Percentiles rank a stretch among this genome's conserved stretches.
These are phyloP conservation scores for Pelargonium nanum DNA, from an alignment of 345 rosid species.

Conservation along the genomic window DNA sequence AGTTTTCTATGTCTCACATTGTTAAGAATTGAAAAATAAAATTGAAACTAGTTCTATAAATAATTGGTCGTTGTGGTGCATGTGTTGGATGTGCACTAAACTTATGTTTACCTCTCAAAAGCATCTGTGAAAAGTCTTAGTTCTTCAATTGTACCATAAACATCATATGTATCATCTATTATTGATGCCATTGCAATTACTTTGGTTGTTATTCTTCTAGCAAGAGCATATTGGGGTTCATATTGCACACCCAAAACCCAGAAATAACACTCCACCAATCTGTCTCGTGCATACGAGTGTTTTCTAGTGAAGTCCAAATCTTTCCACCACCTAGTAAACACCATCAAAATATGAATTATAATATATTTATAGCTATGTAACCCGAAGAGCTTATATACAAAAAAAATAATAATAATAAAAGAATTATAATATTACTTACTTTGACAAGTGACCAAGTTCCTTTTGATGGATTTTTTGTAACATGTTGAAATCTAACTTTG, in stretches of 20 bases:
- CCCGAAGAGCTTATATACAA: too few species aligned
- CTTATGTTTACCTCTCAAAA: constrained; percentile 25
- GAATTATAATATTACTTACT: too few species aligned
- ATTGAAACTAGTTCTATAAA: too few species aligned
- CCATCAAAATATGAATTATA: too few species aligned
- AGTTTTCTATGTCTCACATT: too few species aligned
- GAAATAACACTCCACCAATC: constrained; percentile 3
- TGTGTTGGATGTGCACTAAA: too few species aligned
- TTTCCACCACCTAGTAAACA: constrained; percentile 9
- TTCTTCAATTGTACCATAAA: constrained; percentile 24
- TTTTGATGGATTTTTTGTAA: constrained; percentile 7
- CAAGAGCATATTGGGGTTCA: constrained; percentile 11
- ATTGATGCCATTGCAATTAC: constrained; percentile 9
- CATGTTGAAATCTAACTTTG: constrained; percentile 20
- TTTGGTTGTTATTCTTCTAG: constrained; percentile 16
- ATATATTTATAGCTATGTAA: too few species aligned
- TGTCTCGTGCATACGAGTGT: background rate
- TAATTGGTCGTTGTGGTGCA: too few species aligned
- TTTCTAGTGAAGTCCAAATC: constrained; percentile 1
- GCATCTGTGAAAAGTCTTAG: constrained; percentile 16
- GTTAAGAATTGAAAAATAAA: too few species aligned
- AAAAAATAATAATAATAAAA: too few species aligned
- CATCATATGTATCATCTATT: constrained; percentile 17
- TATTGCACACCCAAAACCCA: constrained; percentile 13
- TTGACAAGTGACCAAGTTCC: constrained; percentile 7